Evolutionary conservation across 352 stramenopile species (phyloP), one percentile per base, ranked within the genome.

Genomic region (Phytophthora fragariae): DNA sequence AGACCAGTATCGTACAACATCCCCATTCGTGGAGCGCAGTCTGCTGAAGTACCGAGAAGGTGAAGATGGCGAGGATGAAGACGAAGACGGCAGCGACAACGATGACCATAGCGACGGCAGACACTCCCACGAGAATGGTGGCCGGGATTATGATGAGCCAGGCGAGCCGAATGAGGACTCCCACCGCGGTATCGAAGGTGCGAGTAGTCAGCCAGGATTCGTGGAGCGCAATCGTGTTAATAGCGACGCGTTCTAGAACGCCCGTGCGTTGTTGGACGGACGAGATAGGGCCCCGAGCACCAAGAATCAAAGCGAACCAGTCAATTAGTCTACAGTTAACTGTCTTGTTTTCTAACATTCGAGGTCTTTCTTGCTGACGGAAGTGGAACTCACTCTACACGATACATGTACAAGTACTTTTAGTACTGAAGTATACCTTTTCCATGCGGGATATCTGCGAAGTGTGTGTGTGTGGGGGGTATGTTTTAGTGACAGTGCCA

Each of bases 1-100:
- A 8, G 89, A 96, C 65, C 85, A 94, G 64, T 96, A 92, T 72
- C 88, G 87, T 65, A 96, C 89, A 44, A 96, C 89, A 27, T 96
- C 89, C 52, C 89, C 89, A 10, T 96, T 96, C 62, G 84, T 96
- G 44, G 89, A 96, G 79, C 83, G 88, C 41, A 96, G 86, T 68
- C 58, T 96, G 62, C 82, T 93, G 65, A 92, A 92, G 65, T 96
- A 92, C 68, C 81, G 86, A 21, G 88, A 95, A 68, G 88, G 86
- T 21, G 83, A 87, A 31, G 76, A 81, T 37, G 80, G 87, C 11
- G 82, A 88, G 2, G 24, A 27, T 24, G 83, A 89, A 19, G 81
- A 72, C 0, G 72, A 78, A 1, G 80, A 85, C 0, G 72, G 64
- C 0, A 66, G 64, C 29, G 60, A 67, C n/a, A 56, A 63, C 7